These are phyloP conservation scores for Hura crepitans DNA, from an alignment of 441 rosid species.

Conservation along the genomic window DNA sequence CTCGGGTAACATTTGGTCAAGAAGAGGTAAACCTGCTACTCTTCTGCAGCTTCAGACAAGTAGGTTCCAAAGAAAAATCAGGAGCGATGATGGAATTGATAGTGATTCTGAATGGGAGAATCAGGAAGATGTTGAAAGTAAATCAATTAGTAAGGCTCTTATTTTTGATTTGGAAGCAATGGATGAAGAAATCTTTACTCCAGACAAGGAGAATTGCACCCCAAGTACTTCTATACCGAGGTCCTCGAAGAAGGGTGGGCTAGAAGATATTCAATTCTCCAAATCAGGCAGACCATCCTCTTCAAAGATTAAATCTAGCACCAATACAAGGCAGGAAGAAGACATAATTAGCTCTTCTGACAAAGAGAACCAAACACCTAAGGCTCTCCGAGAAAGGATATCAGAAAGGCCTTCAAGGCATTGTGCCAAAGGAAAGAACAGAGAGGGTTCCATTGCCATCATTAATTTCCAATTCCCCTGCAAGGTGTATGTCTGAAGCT, in stretches of 20 bases:
- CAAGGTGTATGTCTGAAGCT: constrained; percentile 31
- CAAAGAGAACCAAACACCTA: constrained; percentile 48
- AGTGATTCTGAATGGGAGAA: constrained; percentile 32
- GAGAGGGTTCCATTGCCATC: constrained; percentile 56
- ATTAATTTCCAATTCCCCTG: constrained; percentile 32
- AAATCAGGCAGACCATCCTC: constrained; percentile 22
- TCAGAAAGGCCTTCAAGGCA: constrained; percentile 26
- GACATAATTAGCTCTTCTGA: constrained; percentile 32
- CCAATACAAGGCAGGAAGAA: constrained; percentile 34
- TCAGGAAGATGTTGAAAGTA: constrained; percentile 29
- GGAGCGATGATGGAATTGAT: constrained; percentile 19
- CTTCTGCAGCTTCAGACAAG: constrained; percentile 55
- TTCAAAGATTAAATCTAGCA: constrained; percentile 28
- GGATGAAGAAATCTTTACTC: constrained; percentile 58
- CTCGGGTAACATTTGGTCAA: constrained; percentile 56
- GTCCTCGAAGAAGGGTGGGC: constrained; percentile 42
- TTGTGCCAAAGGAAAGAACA: constrained; percentile 25
- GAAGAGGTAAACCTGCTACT: constrained; percentile 64
- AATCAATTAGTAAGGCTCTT: constrained; percentile 27
- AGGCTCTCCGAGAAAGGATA: constrained; percentile 33
- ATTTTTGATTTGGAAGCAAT: constrained; percentile 34
- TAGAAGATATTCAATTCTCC: constrained; percentile 34
- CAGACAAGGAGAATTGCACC: constrained; percentile 76
- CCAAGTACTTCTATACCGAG: constrained; percentile 46
- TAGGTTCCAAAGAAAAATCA: constrained; percentile 38